These are phyloP conservation scores for Prunus dulcis DNA, from an alignment of 306 rosid genomes.

Conservation along the genomic window DNA sequence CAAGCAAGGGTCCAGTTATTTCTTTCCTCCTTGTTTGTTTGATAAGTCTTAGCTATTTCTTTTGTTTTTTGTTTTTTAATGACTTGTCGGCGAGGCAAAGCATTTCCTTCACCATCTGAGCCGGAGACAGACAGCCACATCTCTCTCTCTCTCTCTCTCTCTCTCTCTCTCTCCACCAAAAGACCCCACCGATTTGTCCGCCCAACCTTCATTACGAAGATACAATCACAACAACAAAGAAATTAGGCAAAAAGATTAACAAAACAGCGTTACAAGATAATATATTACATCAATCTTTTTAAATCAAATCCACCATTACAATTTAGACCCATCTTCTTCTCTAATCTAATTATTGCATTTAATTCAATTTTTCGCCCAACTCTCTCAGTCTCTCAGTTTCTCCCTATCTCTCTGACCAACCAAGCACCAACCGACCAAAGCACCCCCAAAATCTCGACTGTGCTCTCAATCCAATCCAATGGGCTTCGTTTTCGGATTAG, in stretches of 20 bases:
- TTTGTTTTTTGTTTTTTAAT: background rate
- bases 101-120: background rate
- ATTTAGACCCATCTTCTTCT: background rate
- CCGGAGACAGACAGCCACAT: background rate
- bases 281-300: background rate
- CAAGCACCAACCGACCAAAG: background rate
- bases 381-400: background rate
- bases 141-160: background rate
- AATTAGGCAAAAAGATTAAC: background rate
- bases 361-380: background rate
- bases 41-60: background rate
- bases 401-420: background rate
- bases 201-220: background rate
- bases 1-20: background rate
- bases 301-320: too few species aligned
- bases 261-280: background rate
- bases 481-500: slow-evolving; percentile 79
- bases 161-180: background rate
- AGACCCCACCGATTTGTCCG: slow-evolving; percentile 16
- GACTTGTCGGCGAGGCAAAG: slow-evolving; percentile 6
- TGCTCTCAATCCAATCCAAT: slow-evolving; percentile 16
- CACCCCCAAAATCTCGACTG: background rate
- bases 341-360: background rate
- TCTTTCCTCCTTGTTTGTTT: background rate
- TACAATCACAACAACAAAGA: background rate